Evolutionary conservation across 345 rosid species (phyloP), one percentile per base, ranked within the genome.

Genomic region (Geranium rotundifolium): DNA sequence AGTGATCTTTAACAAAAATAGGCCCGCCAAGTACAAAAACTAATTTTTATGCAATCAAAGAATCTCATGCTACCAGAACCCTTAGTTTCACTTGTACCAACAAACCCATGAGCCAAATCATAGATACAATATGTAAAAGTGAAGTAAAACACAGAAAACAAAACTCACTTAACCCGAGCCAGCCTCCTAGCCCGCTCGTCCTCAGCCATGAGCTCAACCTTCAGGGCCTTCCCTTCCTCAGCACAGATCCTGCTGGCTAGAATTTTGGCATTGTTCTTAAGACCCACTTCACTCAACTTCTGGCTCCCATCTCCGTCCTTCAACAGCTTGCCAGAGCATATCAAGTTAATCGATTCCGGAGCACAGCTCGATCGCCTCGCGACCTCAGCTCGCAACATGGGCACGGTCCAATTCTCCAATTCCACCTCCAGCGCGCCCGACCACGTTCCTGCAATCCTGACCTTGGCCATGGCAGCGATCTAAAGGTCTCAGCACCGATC

Each of bases 401-500:
- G 64, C 31, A 89, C 77, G n/a, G 90, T 83, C 99, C 93, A 87
- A 19, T 70, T 75, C 49, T 87, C 91, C 67, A 90, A 74, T 64
- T 89, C 95, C 20, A 86, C 85, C 73, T 92, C 90, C 13, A 89
- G n/a, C 9, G 81, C 65, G 49, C 97, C 99, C 0, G 77, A 75
- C 97, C 97, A 89, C 18, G 81, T 79, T 41, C 97, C 97, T n/a
- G 87, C 99, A 19, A 92, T 77, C 82, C 82, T 92, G 65, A 92
- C 75, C 74, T 87, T 89, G 71, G 82, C 82, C 95, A 81, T 78
- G 46, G 46, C 1, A 37, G 46, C 27, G 27, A 23, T 23, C 27
- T n/a, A 23, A 23, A 23, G 27, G 27, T 23, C 27, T 23, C 27
- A 23, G 27, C 2, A 23, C 27, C 27, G 27, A 23, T 23, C 27